A percentile compares a stretch with the other conserved stretches of the same genome.
phyloP scores from a whole-genome alignment of 2,329 filamentous ascomycete species.

The Pseudocercospora fuligena region DNA sequence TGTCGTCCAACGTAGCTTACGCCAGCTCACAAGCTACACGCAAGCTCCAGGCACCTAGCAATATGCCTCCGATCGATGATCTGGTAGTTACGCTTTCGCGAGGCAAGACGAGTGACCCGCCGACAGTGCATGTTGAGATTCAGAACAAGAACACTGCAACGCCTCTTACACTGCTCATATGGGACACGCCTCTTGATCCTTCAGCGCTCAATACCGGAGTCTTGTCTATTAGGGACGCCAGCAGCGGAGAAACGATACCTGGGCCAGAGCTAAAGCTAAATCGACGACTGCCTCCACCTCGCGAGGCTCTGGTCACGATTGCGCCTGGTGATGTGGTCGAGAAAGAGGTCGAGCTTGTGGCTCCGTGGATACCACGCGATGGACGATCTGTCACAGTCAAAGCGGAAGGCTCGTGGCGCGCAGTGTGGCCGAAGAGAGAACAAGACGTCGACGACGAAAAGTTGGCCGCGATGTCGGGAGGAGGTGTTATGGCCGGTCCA shows the following conservation, averaged over 20 bases:
- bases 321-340: constrained; percentile 41
- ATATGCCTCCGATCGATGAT: constrained; percentile 10
- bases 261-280: constrained; percentile 43
- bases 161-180: constrained; percentile 46
- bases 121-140: constrained; percentile 41
- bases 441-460: constrained; percentile 28
- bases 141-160: constrained; percentile 43
- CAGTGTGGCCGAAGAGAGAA: constrained; percentile 39
- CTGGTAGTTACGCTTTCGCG: constrained; percentile 14
- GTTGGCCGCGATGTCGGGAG: constrained; percentile 25
- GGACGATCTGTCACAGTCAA: constrained; percentile 45
- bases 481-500: constrained; percentile 15
- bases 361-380: constrained; percentile 44
- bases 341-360: constrained; percentile 44
- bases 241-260: constrained; percentile 37
- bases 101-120: constrained; percentile 7
- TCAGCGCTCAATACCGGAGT: constrained; percentile 46
- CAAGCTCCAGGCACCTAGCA: neutral
- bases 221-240: constrained; percentile 40
- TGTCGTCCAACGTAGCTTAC: neutral
- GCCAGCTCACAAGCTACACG: constrained; percentile 2
- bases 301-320: constrained; percentile 44
- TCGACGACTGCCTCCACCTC: constrained; percentile 44
- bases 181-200: constrained; percentile 48
- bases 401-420: constrained; percentile 42